These are phyloP conservation scores for Mycena capillaripes DNA, from an alignment of 768 basidiomycete species.

Conservation along the genomic window DNA sequence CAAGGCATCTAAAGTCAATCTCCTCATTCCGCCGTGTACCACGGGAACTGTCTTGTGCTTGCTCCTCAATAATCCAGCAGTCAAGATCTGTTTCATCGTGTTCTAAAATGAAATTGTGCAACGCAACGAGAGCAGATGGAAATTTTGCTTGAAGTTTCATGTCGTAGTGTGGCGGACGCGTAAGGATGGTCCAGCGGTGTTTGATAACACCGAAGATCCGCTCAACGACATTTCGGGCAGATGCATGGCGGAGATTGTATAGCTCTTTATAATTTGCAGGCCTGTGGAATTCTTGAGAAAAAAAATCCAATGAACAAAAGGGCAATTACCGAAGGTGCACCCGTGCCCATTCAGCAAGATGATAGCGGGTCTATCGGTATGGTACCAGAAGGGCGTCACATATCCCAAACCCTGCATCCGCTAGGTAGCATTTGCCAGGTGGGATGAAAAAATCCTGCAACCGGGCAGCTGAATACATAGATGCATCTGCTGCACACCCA, in stretches of 20 bases:
- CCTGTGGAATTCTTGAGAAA: too few relatives aligned
- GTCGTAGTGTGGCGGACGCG: slow-evolving; percentile 36
- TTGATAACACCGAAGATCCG: slow-evolving; percentile 7
- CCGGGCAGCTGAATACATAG: slow-evolving; percentile 37
- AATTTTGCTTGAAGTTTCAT: slow-evolving; percentile 44
- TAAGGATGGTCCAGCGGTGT: slow-evolving; percentile 34
- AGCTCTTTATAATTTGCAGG: slow-evolving; percentile 46
- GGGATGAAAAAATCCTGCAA: slow-evolving; percentile 46
- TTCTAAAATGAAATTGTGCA: slow-evolving; percentile 48
- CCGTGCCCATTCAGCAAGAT: slow-evolving; percentile 51
- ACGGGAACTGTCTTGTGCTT: slow-evolving; percentile 28
- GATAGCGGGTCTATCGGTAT: slow-evolving; percentile 51
- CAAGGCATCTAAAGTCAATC: slow-evolving; percentile 16
- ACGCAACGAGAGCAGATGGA: slow-evolving; percentile 36
- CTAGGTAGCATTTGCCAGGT: slow-evolving; percentile 50
- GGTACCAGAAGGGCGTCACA: slow-evolving; percentile 53
- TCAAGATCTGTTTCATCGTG: slow-evolving; percentile 41
- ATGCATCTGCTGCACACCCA: slow-evolving; percentile 51
- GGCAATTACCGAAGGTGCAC: slow-evolving; percentile 31
- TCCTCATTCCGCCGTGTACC: slow-evolving; percentile 2
- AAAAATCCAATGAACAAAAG: too few relatives aligned
- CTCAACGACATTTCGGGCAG: too few relatives aligned
- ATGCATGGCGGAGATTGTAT: slow-evolving; percentile 59
- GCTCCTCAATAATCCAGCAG: slow-evolving; percentile 41
- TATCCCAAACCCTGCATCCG: too few relatives aligned